These are phyloP conservation scores for Auriscalpium vulgare DNA, from an alignment of 768 basidiomycete species.

Conservation along the genomic window DNA sequence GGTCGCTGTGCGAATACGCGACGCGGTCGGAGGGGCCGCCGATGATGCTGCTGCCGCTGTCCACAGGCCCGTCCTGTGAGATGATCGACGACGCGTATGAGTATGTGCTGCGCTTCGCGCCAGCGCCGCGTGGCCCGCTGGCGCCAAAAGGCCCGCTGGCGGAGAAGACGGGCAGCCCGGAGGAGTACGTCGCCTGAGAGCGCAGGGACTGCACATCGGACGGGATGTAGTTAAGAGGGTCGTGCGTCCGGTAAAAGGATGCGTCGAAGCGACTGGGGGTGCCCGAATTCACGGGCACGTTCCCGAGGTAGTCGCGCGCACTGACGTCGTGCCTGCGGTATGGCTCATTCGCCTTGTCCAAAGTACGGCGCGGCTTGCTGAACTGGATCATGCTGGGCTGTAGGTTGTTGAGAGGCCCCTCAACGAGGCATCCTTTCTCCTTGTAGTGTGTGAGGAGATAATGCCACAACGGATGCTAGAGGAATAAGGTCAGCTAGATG, in stretches of 20 bases:
- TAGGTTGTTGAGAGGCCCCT: constrained; percentile 92
- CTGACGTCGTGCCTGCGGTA: constrained; percentile 90
- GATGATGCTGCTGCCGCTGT: constrained; percentile 41
- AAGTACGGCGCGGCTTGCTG: constrained; percentile 88
- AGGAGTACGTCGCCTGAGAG: constrained; percentile 94
- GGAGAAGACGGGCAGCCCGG: constrained; percentile 79
- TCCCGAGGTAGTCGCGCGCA: constrained; percentile 67
- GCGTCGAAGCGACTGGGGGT: constrained; percentile 94
- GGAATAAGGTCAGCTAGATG: constrained; percentile 7
- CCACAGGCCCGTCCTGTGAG: constrained; percentile 76
- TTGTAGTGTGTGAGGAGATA: constrained; percentile 98
- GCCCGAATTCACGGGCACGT: constrained; percentile 45
- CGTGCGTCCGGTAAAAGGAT: constrained; percentile 92
- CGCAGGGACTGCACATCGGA: constrained; percentile 93
- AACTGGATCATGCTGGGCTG: constrained; percentile 99
- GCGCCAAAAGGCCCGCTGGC: constrained; percentile 64
- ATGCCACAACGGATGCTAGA: constrained; percentile 96
- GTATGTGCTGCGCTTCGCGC: constrained; percentile 71
- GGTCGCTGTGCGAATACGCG: constrained; percentile 87
- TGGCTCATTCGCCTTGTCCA: constrained; percentile 85
- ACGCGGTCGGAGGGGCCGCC: constrained; percentile 40
- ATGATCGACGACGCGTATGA: constrained; percentile 88
- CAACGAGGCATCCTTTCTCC: constrained; percentile 88
- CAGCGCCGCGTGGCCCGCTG: constrained; percentile 55
- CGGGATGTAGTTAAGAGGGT: constrained; percentile 88